These are phyloP conservation scores for Ramularia endophylla DNA, from an alignment of 2,329 filamentous ascomycete species.

Conservation along the genomic window DNA sequence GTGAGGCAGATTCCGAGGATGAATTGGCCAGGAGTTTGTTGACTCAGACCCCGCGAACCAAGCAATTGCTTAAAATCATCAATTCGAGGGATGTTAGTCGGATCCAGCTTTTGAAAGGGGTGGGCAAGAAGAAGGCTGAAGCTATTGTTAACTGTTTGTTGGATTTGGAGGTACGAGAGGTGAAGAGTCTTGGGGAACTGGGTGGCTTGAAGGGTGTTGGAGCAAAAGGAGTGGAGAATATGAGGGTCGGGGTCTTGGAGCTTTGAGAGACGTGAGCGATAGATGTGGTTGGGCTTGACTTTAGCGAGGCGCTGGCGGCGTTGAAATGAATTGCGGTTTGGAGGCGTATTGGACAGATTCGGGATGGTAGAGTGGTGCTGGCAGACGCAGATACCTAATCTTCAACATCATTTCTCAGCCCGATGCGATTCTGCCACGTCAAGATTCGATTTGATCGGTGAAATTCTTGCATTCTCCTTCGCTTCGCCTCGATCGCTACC, in stretches of 20 bases:
- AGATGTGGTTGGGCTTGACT: no score
- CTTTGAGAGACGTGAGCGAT: no score
- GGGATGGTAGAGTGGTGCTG: no score
- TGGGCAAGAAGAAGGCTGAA: slow-evolving; percentile 66
- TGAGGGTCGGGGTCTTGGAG: slow-evolving; percentile 37
- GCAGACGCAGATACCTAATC: no score
- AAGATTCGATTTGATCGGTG: no score
- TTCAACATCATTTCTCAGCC: no score
- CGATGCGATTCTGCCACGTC: no score
- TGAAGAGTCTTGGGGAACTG: slow-evolving; percentile 39
- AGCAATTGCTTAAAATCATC: slow-evolving; percentile 61
- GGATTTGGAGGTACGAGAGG: slow-evolving; percentile 23
- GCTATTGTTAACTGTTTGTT: slow-evolving; percentile 44
- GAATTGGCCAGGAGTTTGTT: slow-evolving; percentile 22
- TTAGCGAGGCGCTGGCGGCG: slow-evolving; percentile 10
- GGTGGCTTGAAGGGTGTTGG: slow-evolving; percentile 46
- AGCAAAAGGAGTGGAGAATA: slow-evolving; percentile 46
- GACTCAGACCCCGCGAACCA: slow-evolving; percentile 51
- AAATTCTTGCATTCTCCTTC: no score
- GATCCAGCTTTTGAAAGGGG: slow-evolving; percentile 63
- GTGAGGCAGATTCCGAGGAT: slow-evolving; percentile 27
- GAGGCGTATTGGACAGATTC: no score
- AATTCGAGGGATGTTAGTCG: slow-evolving; percentile 63
- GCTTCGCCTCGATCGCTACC: no score
- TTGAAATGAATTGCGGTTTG: not conserved